phyloP scores from a whole-genome alignment of 257 asterid species.

The Capsicum baccatum region DNA sequence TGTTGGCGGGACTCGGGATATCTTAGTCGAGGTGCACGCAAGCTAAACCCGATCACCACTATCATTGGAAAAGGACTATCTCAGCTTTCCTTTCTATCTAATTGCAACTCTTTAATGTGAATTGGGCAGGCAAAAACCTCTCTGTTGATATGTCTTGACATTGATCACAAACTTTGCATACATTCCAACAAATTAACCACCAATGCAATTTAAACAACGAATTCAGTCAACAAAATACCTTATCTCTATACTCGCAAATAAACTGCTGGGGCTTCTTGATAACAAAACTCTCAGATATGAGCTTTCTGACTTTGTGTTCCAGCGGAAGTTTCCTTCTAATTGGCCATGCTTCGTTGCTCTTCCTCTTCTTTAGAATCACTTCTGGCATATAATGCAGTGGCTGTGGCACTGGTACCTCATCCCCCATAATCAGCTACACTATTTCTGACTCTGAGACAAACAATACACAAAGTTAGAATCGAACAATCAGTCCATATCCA shows the following conservation, averaged over 20 bases:
- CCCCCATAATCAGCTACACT: conserved; percentile 42
- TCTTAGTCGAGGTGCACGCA: no score
- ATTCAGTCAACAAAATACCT: conserved; percentile 40
- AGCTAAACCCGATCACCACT: not conserved
- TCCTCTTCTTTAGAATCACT: conserved; percentile 87
- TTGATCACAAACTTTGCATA: no score
- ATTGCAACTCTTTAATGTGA: not conserved
- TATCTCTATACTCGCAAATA: conserved; percentile 74
- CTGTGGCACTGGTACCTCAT: conserved; percentile 56
- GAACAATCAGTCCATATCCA: not conserved
- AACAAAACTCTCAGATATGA: conserved; percentile 48
- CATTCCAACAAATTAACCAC: not conserved
- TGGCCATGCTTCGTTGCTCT: conserved; percentile 89
- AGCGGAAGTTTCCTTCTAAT: conserved; percentile 67
- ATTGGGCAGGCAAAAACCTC: not conserved
- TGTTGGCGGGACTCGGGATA: not conserved
- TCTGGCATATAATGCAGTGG: conserved; percentile 69
- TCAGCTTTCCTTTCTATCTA: not conserved
- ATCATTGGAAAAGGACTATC: not conserved
- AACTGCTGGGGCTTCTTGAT: conserved; percentile 91
- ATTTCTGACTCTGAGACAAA: not conserved
- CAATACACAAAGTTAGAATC: not conserved
- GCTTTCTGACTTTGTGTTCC: conserved; percentile 71
- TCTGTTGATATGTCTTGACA: not conserved
- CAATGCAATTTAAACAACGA: not conserved